Evolutionary conservation across 2,329 filamentous ascomycete genomes (phyloP), one percentile per base, ranked within the genome.

Genomic region (Emydomyces testavorans): DNA sequence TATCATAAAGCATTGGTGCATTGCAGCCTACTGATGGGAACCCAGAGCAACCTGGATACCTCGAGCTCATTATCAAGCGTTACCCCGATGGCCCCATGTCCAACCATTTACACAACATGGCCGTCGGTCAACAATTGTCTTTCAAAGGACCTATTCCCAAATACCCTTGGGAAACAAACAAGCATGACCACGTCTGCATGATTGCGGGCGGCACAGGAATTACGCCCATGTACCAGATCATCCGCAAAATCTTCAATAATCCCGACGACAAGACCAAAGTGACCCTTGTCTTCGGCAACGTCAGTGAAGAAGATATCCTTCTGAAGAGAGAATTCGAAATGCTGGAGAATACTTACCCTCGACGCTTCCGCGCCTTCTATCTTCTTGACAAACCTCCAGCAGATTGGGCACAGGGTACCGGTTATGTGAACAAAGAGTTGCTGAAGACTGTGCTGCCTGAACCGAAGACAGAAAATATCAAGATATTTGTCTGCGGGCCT

Each of bases 211-310:
- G 92, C 55, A 95, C 92, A 6, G 92, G 92, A 52, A 94, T 98
- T 67, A 92, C 92, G 8, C 92, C 92, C 57, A 95, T 96, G 90
- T 96, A 85, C 76, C 92, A 98, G 75, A 80, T 98, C 38, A 75
- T 80, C 55, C 86, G 86, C 53, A 77, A 82, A 62, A 94, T 98
- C 71, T 94, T 96, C 80, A 86, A 83, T 70, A 94, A 95, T 78
- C 87, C 90, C 52, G 79, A 85, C 36, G 92, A 98, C 73, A 89
- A 92, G 79, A 98, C 92, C 59, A 94, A 94, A 75, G 88, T 98
- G 35, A 96, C 90, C 4, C 80, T 98, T 26, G 78, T 98, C 31
- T 95, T 90, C 62, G 92, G 87, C 57, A 98, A 96, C 72, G 71
- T 95, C 51, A 73, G 72, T 21, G 86, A 96, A 72, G 78, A 90